Evolutionary conservation across 495 filamentous ascomycete genomes (phyloP).

Genomic region (Penicillium paxilli): DNA sequence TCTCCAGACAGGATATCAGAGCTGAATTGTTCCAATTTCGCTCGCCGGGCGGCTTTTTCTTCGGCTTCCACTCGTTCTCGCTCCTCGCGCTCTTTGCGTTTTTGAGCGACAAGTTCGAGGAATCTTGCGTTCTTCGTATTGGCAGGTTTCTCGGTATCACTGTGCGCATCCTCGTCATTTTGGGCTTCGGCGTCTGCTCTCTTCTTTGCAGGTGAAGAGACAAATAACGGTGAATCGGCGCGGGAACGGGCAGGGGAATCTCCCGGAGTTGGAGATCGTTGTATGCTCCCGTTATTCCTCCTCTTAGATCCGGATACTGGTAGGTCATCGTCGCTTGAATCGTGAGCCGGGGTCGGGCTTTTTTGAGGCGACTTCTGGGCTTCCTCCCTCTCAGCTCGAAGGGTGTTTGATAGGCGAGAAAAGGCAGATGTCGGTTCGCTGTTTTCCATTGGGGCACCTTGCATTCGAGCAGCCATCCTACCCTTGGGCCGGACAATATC

Average conservation of each 20-base stretch:
- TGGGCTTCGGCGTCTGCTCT: conserved; percentile 2
- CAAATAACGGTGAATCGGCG: conserved; percentile 41
- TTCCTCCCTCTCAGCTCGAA: conserved; percentile 21
- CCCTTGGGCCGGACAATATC: conserved; percentile 63
- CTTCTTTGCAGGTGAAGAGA: conserved; percentile 30
- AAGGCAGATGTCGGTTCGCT: conserved; percentile 33
- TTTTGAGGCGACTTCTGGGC: conserved; percentile 12
- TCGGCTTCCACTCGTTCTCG: conserved; percentile 60
- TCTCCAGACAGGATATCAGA: conserved; percentile 35
- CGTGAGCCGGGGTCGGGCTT: conserved; percentile 6
- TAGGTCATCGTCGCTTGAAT: conserved; percentile 39
- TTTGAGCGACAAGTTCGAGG: conserved; percentile 67
- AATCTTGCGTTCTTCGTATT: conserved; percentile 56
- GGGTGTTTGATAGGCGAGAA: conserved; percentile 32
- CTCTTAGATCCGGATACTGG: conserved; percentile 34
- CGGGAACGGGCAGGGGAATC: conserved; percentile 24
- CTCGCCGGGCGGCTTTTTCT: conserved; percentile 46
- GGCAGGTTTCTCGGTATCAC: conserved; percentile 45
- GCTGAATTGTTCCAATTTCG: conserved; percentile 35
- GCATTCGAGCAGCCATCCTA: conserved; percentile 70
- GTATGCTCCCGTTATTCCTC: conserved; percentile 18
- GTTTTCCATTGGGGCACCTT: conserved; percentile 22
- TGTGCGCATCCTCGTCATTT: conserved; percentile 11
- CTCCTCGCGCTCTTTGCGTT: conserved; percentile 66
- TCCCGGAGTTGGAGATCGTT: conserved; percentile 4